Percentiles rank a stretch among this genome's conserved stretches.
Evolutionary conservation across 2,329 filamentous ascomycete species (phyloP).

Genomic region (Hymenoscyphus occultus): DNA sequence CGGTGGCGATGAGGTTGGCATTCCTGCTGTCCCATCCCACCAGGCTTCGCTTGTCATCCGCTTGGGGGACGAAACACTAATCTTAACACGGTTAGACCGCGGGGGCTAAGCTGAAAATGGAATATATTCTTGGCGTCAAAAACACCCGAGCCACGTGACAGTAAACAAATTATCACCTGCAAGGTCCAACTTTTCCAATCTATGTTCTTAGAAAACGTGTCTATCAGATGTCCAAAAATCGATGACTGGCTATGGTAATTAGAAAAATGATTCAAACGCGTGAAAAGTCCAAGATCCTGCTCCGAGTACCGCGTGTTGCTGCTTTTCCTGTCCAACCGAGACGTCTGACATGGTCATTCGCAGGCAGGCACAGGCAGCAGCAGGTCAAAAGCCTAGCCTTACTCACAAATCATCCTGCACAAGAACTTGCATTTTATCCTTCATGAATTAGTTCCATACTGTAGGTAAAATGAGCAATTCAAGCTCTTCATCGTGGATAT

Average conservation of each 20-base stretch:
- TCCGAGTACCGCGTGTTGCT: neutral
- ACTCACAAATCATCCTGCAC: neutral
- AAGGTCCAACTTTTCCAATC: no score
- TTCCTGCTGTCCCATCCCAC: neutral
- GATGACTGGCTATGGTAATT: neutral
- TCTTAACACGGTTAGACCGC: neutral
- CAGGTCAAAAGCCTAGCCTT: neutral
- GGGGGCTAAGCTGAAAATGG: neutral
- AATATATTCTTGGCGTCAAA: neutral
- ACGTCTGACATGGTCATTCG: slow-evolving; percentile 1
- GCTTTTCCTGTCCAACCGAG: neutral
- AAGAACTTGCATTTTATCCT: neutral
- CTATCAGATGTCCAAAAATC: neutral
- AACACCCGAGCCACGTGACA: neutral
- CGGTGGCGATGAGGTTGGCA: slow-evolving; percentile 1
- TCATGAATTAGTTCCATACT: neutral
- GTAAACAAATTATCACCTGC: no score
- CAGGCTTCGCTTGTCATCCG: neutral
- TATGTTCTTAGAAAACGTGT: no score
- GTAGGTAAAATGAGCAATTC: slow-evolving; percentile 14
- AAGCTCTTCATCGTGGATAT: slow-evolving; percentile 16
- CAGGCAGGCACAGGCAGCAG: slow-evolving; percentile 2
- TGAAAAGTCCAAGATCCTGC: no score
- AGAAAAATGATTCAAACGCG: no score
- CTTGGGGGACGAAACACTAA: neutral